These are phyloP conservation scores for Diaporthe velutina DNA, from an alignment of 2,329 filamentous ascomycete genomes.

Conservation along the genomic window DNA sequence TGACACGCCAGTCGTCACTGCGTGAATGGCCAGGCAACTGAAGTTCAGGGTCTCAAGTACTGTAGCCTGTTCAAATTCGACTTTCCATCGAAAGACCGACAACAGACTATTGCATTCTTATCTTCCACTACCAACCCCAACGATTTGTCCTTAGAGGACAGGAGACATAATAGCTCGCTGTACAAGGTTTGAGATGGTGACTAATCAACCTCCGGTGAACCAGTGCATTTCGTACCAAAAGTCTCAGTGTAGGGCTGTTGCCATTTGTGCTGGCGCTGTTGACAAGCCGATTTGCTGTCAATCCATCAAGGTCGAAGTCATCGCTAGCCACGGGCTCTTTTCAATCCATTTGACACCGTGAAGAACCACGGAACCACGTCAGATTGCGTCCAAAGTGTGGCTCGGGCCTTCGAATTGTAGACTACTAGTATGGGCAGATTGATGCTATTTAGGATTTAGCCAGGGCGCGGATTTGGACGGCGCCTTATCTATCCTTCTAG, in stretches of 20 bases:
- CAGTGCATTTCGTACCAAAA: not conserved
- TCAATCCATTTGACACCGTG: not conserved
- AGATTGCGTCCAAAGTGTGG: too few relatives aligned
- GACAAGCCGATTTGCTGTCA: too few relatives aligned
- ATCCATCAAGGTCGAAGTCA: too few relatives aligned
- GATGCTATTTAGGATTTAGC: not conserved
- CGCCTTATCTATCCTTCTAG: not conserved
- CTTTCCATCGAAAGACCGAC: not conserved
- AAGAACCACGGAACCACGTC: not conserved
- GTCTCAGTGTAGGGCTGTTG: not conserved
- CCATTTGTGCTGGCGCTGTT: not conserved
- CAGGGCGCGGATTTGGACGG: not conserved
- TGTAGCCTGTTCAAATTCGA: too few relatives aligned
- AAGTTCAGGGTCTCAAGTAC: too few relatives aligned
- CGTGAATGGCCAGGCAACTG: not conserved
- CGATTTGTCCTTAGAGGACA: too few relatives aligned
- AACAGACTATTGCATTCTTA: not conserved
- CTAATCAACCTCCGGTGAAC: not conserved
- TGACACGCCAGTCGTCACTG: too few relatives aligned
- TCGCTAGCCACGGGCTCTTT: not conserved
- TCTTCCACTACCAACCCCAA: too few relatives aligned
- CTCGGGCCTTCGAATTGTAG: too few relatives aligned
- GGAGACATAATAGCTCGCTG: not conserved
- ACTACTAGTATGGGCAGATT: too few relatives aligned
- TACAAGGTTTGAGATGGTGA: not conserved